Conservation (phyloP, 1,284 basidiomycete species). For the Mycena sp. region DNA sequence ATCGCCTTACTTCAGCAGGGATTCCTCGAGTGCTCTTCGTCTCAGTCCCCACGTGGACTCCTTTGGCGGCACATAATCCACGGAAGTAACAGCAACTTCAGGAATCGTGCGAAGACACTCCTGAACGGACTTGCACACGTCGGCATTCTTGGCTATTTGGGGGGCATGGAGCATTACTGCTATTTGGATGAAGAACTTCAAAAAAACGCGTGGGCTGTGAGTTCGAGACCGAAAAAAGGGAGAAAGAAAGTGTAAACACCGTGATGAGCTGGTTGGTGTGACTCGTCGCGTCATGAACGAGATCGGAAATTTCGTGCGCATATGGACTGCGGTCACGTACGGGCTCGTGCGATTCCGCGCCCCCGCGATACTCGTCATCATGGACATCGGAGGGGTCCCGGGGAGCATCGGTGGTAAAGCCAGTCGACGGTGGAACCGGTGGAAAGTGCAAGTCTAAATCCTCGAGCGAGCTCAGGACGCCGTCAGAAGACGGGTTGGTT, state of each 20-base stretch:
- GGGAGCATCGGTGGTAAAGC: slow-evolving; percentile 5
- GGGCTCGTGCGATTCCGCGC: slow-evolving; percentile 14
- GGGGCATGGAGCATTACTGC: slow-evolving; percentile 19
- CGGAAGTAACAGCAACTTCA: background rate
- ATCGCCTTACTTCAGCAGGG: slow-evolving; percentile 24
- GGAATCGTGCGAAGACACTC: slow-evolving; percentile 21
- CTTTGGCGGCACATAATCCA: slow-evolving; percentile 18
- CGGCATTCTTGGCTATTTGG: slow-evolving; percentile 21
- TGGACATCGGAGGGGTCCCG: slow-evolving; percentile 7
- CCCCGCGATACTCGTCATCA: background rate
- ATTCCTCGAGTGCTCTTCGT: slow-evolving; percentile 22
- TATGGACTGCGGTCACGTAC: background rate
- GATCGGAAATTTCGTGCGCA: slow-evolving; percentile 12
- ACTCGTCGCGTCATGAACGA: slow-evolving; percentile 23
- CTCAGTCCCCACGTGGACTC: slow-evolving; percentile 22
- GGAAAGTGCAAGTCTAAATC: slow-evolving; percentile 16
- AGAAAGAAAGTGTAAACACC: slow-evolving; percentile 3
- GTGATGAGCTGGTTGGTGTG: slow-evolving; percentile 20
- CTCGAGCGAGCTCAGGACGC: slow-evolving; percentile 26
- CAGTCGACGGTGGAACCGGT: background rate
- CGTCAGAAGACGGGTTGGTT: slow-evolving; percentile 3
- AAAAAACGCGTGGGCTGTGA: background rate
- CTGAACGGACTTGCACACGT: slow-evolving; percentile 13
- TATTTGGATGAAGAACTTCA: slow-evolving; percentile 23
- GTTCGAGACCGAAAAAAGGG: background rate